Base-by-base conservation (phyloP, 2,329 filamentous ascomycete genomes). In the Colletotrichum zoysiae region DNA sequence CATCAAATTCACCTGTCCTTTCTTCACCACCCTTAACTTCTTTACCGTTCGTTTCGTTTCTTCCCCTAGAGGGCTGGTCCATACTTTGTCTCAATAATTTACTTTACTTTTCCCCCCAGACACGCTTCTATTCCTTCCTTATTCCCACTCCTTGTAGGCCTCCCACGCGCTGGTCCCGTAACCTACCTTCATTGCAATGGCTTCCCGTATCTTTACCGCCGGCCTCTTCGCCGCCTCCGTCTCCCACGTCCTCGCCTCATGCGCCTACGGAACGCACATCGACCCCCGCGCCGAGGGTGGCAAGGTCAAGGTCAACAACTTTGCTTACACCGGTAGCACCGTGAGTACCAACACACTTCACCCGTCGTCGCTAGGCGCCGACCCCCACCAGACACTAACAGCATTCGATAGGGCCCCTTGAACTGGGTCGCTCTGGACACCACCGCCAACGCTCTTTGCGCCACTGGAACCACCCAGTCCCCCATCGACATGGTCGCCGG, bases 371-470 rank as follows among this genome's bases (percentile, higher is more conserved):
- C 46, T 14, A 12, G 12, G 26, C n/a, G 14, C 23, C 5, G 4
- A 5, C 38, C 18, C 42, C 9, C 35, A 9, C 26, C n/a, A 40
- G 20, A 9, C 16, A 57, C 70, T 73, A 46, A 73, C 60, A 60
- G n/a, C n/a, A 7, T n/a, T 26, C 46, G 46, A 18, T 58, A 74
- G 74, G 84, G 85, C 20, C 85, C 85, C 9, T 77, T 86, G 70
- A 84, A 83, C 76, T 87, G 85, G 85, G 82, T 84, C 40, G 79
- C 80, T 8, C 79, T 87, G 35, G 77, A 79, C 35, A 64, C 76
- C 20, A 30, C 59, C 33, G 81, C 79, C 51, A 86, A 86, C 75
- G 77, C 78, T 35, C 79, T 79, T 12, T 88, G 86, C 78, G 82
- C 80, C 53, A 76, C 78, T 4, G 85, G 86, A 48, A 81, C 75